These are phyloP conservation scores for Rickenella mellea DNA, from an alignment of 768 basidiomycete species.

Conservation along the genomic window DNA sequence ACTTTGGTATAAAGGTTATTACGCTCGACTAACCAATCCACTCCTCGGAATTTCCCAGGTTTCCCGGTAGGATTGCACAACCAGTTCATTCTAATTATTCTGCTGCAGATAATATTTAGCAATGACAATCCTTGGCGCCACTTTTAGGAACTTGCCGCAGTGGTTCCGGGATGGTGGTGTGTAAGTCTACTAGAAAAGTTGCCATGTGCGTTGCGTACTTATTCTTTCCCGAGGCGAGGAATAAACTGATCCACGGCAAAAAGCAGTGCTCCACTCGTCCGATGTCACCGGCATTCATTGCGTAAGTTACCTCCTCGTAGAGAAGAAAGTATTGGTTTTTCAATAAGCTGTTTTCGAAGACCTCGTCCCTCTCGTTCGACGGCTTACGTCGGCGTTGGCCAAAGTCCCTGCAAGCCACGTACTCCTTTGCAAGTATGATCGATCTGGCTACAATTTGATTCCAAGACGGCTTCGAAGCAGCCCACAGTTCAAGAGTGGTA, in stretches of 20 bases:
- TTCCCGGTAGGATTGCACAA: constrained; percentile 27
- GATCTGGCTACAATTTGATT: constrained; percentile 18
- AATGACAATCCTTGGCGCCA: neutral
- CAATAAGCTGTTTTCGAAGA: constrained; percentile 24
- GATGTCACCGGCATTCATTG: constrained; percentile 25
- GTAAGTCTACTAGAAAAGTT: constrained; percentile 14
- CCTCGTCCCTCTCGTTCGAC: constrained; percentile 16
- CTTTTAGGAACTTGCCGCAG: constrained; percentile 4
- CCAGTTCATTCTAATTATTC: constrained; percentile 13
- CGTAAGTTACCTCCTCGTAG: constrained; percentile 28
- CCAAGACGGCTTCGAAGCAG: constrained; percentile 18
- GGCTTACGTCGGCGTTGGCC: neutral
- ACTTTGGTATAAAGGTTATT: constrained; percentile 37
- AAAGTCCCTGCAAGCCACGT: constrained; percentile 10
- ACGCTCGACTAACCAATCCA: constrained; percentile 33
- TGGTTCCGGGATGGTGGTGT: constrained; percentile 11
- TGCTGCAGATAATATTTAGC: constrained; percentile 2
- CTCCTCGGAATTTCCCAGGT: constrained; percentile 16
- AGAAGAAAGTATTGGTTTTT: constrained; percentile 25
- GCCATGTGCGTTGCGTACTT: constrained; percentile 23
- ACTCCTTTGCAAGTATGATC: constrained; percentile 10
- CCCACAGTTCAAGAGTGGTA: constrained; percentile 19
- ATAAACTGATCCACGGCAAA: constrained; percentile 19
- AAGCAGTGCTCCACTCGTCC: constrained; percentile 20
- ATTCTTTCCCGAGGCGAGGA: constrained; percentile 22